phyloP scores from a whole-genome alignment of 2,329 filamentous ascomycete species.

The Penicillium concentricum region DNA sequence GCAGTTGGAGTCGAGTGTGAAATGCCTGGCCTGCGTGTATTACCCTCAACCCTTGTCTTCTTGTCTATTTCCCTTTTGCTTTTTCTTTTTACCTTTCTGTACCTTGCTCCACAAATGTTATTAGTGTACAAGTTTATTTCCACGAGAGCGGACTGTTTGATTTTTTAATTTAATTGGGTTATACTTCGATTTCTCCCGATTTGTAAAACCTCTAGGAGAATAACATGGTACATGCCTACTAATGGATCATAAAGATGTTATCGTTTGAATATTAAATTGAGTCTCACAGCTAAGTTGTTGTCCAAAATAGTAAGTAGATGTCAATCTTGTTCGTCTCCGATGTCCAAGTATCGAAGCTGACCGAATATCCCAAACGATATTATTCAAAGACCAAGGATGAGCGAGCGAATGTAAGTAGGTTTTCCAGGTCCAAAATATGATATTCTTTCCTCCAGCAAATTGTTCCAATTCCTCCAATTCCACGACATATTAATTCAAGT shows the following conservation, averaged over 20 bases:
- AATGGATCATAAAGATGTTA: not conserved
- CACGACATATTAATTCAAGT: not conserved
- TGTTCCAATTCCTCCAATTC: not conserved
- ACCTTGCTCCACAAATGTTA: not conserved
- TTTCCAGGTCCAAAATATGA: not conserved
- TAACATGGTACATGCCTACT: not conserved
- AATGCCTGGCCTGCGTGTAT: constrained; percentile 3
- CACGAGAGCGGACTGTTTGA: not conserved
- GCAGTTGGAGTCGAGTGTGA: not conserved
- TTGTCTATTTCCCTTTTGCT: not conserved
- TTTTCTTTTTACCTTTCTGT: not conserved
- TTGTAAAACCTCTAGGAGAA: not conserved
- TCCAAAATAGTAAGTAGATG: not conserved
- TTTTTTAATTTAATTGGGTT: not conserved
- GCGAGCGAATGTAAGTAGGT: not conserved
- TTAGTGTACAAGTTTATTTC: not conserved
- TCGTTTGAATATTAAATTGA: not conserved
- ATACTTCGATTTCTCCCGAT: not conserved
- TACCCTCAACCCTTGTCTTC: constrained; percentile 1
- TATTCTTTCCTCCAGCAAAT: not conserved
- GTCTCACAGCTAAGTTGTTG: not conserved
- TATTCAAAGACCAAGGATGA: not conserved
- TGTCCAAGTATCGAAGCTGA: not conserved
- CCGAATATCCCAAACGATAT: not conserved
- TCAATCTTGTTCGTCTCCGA: not conserved